Percentiles rank a stretch among this genome's conserved stretches.
Conservation (phyloP, 2,329 filamentous ascomycete species). For the Zasmidium angulare region DNA sequence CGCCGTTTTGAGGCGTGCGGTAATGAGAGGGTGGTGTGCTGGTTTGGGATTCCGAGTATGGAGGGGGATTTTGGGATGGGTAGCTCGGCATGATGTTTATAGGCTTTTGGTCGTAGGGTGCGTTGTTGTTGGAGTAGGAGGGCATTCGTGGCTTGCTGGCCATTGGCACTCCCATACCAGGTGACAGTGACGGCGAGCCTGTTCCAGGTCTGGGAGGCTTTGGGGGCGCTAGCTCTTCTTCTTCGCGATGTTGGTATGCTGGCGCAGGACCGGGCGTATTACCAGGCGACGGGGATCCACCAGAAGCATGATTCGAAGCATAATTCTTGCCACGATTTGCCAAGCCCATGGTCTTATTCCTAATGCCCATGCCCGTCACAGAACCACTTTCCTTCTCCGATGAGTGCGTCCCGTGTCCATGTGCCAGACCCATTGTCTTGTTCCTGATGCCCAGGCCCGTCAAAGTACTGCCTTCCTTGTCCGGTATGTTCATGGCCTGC, state of each 20-base stretch:
- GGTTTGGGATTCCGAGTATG: constrained; percentile 24
- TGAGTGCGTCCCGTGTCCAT: background rate
- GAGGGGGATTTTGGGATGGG: constrained; percentile 13
- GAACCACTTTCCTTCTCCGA: background rate
- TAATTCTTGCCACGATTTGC: background rate
- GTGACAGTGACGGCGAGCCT: constrained; percentile 16
- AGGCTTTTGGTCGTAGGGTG: constrained; percentile 26
- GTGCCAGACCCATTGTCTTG: constrained; percentile 14
- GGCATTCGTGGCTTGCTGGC: constrained; percentile 28
- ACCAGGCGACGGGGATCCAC: constrained; percentile 7
- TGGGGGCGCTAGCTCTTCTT: constrained; percentile 33
- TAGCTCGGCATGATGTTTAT: constrained; percentile 15
- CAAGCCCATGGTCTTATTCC: constrained; percentile 7
- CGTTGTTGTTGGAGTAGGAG: constrained; percentile 15
- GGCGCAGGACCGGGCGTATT: constrained; percentile 3
- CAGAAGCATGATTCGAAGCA: too few relatives aligned
- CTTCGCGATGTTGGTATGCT: constrained; percentile 20
- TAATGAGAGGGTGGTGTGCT: constrained; percentile 37
- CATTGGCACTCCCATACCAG: constrained; percentile 20
- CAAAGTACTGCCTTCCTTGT: constrained; percentile 44
- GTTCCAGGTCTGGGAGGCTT: constrained; percentile 35
- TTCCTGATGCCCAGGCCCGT: constrained; percentile 51
- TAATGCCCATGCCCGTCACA: constrained; percentile 2
- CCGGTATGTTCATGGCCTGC: constrained; percentile 52
- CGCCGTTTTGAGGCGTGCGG: constrained; percentile 27